These are phyloP conservation scores for Colletotrichum tamarilloi DNA, from an alignment of 2,329 filamentous ascomycete species.

Conservation along the genomic window DNA sequence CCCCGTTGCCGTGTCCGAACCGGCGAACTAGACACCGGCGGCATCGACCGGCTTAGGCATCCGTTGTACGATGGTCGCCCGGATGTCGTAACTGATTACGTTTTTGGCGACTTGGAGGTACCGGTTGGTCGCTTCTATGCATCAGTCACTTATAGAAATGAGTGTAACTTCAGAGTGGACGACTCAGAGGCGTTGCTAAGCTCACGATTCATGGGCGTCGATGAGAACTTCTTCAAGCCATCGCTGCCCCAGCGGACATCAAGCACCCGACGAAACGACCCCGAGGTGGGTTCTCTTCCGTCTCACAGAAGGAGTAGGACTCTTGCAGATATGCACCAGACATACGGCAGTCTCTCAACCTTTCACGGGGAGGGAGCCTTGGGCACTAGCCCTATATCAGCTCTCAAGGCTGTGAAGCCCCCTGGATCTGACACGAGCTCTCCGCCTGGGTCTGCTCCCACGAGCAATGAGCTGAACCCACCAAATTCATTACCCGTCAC, in stretches of 20 bases:
- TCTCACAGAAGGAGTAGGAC: slow-evolving; percentile 63
- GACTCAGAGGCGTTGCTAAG: slow-evolving; percentile 91
- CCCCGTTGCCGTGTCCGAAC: slow-evolving; percentile 84
- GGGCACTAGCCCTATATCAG: slow-evolving; percentile 89
- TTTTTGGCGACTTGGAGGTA: slow-evolving; percentile 86
- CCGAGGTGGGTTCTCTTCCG: slow-evolving; percentile 81
- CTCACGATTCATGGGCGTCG: slow-evolving; percentile 91
- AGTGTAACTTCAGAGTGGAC: slow-evolving; percentile 91
- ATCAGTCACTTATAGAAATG: slow-evolving; percentile 84
- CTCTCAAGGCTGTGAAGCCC: slow-evolving; percentile 75
- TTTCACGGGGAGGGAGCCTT: slow-evolving; percentile 83
- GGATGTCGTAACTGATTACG: slow-evolving; percentile 78
- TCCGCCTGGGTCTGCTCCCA: slow-evolving; percentile 62
- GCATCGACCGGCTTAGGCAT: slow-evolving; percentile 76
- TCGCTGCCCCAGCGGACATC: slow-evolving; percentile 71
- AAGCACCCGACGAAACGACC: slow-evolving; percentile 44
- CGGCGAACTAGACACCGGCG: slow-evolving; percentile 64
- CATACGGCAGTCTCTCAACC: slow-evolving; percentile 90
- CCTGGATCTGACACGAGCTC: slow-evolving; percentile 73
- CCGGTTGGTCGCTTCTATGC: slow-evolving; percentile 87
- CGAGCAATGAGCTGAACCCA: slow-evolving; percentile 56
- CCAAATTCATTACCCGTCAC: slow-evolving; percentile 66
- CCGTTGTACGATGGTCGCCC: slow-evolving; percentile 73
- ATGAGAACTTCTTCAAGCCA: slow-evolving; percentile 87
- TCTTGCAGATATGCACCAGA: slow-evolving; percentile 75